Evolutionary conservation across 768 basidiomycete genomes (phyloP), one percentile per base, ranked within the genome.

Genomic region (Tylopilus sp.): DNA sequence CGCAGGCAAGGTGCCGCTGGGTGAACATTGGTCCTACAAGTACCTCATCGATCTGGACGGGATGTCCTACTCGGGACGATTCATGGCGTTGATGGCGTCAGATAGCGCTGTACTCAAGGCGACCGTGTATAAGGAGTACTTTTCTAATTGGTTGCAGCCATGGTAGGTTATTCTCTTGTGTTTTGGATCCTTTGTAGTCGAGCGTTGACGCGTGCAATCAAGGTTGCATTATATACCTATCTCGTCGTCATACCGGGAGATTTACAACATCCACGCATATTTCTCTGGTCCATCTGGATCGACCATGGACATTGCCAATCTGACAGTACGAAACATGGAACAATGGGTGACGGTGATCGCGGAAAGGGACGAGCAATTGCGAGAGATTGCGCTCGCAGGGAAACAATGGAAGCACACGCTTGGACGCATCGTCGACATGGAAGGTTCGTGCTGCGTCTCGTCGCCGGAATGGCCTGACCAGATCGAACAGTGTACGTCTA

Each of bases 221-320:
- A 92, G 92, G 94, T 77, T 98, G 25, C 96, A 98, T 71, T 98
- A 83, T 66, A 94, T 98, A 61, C 96, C 96, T 0, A 72, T 98
- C 26, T 93, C 93, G 0, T 77, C 86, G 36, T 78, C 84, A 3
- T 98, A 97, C 71, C 72, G 79, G 42, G 96, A 99, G 71, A 84
- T 99, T 46, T 97, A 98, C 74, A 95, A 98, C 67, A 81, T 98
- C 50, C 83, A 90, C 63, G 81, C 91, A 3, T 99, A 87, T 76
- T 98, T 98, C 75, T 92, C 91, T 0, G 95, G 96, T 1, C 83
- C 90, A 1, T 78, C 90, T 0, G 65, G 75, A 10, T 75, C 85
- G 3, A 81, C 84, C 30, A 70, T 88, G 10, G 69, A 74, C 29
- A 72, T 76, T 0, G 75, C 76, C n/a, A 86, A 85, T 60, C 75